A percentile compares a stretch with the other conserved stretches of the same genome.
Evolutionary conservation across 202 grass and related monocot species (phyloP).

Genomic region (Setaria viridis): DNA sequence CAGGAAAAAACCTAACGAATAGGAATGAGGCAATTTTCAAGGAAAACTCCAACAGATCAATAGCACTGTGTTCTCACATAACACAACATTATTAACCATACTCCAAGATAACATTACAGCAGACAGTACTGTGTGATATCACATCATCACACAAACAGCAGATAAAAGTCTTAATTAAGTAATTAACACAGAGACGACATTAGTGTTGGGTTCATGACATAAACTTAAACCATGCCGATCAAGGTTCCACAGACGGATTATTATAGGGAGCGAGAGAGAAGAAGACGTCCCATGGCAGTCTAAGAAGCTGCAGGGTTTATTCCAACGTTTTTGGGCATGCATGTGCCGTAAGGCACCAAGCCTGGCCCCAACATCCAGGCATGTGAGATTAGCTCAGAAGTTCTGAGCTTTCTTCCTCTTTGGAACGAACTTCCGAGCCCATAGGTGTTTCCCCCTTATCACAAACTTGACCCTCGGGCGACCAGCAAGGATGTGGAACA

Average conservation of each 20-base stretch:
- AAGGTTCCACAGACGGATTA: background rate
- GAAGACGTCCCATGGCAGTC: background rate
- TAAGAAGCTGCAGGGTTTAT: background rate
- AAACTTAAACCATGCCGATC: background rate
- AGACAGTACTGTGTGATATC: background rate
- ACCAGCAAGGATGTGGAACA: slow-evolving; percentile 47
- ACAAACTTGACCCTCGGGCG: slow-evolving; percentile 54
- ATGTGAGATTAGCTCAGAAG: background rate
- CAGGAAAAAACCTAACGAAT: no score
- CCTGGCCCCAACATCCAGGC: background rate
- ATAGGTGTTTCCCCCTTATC: slow-evolving; percentile 54
- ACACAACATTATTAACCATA: slow-evolving; percentile 8
- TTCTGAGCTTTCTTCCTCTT: slow-evolving; percentile 43
- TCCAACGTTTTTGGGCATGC: background rate
- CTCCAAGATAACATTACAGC: background rate
- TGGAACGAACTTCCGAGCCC: slow-evolving; percentile 67
- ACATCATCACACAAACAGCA: slow-evolving; percentile 8
- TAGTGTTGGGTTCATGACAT: background rate
- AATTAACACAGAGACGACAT: background rate
- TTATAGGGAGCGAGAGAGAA: background rate
- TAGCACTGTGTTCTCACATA: background rate
- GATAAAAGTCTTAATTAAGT: background rate
- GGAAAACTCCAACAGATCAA: background rate
- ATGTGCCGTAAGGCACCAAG: background rate
- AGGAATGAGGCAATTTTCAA: background rate